These are phyloP conservation scores for Beverwykella pulmonaria DNA, from an alignment of 495 filamentous ascomycete genomes.

Conservation along the genomic window DNA sequence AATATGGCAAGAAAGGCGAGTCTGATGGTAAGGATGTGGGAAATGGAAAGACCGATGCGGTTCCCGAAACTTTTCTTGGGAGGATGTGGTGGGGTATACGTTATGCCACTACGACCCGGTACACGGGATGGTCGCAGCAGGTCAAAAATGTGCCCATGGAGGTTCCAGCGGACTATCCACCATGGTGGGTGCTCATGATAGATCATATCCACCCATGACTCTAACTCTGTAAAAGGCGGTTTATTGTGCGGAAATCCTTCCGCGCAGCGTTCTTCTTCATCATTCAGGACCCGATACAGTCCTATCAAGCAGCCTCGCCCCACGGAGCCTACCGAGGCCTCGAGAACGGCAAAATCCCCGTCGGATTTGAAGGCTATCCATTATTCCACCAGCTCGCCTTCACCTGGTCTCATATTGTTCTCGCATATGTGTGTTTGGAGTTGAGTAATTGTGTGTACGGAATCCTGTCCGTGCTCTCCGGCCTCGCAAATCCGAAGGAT, in stretches of 20 bases:
- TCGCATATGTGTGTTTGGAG: conserved; percentile 21
- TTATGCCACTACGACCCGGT: not conserved
- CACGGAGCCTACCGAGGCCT: conserved; percentile 12
- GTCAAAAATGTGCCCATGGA: conserved; percentile 23
- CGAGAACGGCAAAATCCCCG: conserved; percentile 8
- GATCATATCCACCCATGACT: not conserved
- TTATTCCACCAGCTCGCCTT: not conserved
- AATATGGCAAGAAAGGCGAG: not conserved
- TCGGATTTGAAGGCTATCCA: not conserved
- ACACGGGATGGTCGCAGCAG: conserved; percentile 17
- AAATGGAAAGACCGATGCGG: not conserved
- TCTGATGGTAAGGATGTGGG: not conserved
- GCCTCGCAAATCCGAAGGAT: conserved; percentile 18
- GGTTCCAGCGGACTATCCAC: conserved; percentile 11
- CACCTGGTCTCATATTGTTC: conserved; percentile 12
- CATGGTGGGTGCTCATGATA: conserved; percentile 2
- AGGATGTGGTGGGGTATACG: conserved; percentile 16
- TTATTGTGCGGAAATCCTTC: conserved; percentile 11
- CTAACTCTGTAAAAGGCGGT: conserved; percentile 1
- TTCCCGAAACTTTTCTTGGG: not conserved
- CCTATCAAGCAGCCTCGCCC: conserved; percentile 9
- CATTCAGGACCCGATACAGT: not conserved
- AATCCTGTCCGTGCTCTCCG: conserved; percentile 2
- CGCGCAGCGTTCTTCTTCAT: conserved; percentile 5
- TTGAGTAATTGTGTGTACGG: not conserved